phyloP scores from a whole-genome alignment of 1,284 basidiomycete species.

The Amylostereum areolatum region DNA sequence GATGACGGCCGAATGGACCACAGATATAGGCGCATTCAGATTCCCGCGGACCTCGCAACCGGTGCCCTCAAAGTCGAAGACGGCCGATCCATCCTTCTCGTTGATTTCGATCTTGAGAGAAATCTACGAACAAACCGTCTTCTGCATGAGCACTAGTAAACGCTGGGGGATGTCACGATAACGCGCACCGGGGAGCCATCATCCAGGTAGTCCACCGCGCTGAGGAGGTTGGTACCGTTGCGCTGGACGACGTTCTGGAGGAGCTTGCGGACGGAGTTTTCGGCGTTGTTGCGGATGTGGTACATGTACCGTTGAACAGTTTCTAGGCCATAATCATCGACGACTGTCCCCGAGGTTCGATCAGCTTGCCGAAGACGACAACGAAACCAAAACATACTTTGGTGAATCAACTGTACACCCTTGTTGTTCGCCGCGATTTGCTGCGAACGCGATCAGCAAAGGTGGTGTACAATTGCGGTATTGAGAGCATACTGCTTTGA shows the following conservation, averaged over 20 bases:
- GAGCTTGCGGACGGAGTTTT: constrained; percentile 81
- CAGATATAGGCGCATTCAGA: constrained; percentile 84
- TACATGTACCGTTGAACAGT: constrained; percentile 93
- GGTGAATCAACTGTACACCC: constrained; percentile 78
- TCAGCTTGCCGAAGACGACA: background rate
- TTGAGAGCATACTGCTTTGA: constrained; percentile 68
- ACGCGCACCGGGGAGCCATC: constrained; percentile 75
- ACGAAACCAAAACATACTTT: constrained; percentile 36
- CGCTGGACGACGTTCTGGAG: constrained; percentile 72
- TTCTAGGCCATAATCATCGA: constrained; percentile 80
- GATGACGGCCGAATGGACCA: constrained; percentile 90
- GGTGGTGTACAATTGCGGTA: background rate
- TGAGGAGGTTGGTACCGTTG: constrained; percentile 59
- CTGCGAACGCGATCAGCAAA: constrained; percentile 26
- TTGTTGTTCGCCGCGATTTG: constrained; percentile 97
- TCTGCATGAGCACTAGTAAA: background rate
- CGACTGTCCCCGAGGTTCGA: constrained; percentile 39
- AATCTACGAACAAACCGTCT: constrained; percentile 47
- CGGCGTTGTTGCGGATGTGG: constrained; percentile 88
- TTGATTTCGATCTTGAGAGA: constrained; percentile 79
- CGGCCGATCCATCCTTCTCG: constrained; percentile 69
- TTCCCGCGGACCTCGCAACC: constrained; percentile 88
- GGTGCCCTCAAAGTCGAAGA: constrained; percentile 89
- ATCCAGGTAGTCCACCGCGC: constrained; percentile 77
- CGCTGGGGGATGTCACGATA: background rate